phyloP scores from a whole-genome alignment of 2,329 filamentous ascomycete genomes.

The Oidium heveae region DNA sequence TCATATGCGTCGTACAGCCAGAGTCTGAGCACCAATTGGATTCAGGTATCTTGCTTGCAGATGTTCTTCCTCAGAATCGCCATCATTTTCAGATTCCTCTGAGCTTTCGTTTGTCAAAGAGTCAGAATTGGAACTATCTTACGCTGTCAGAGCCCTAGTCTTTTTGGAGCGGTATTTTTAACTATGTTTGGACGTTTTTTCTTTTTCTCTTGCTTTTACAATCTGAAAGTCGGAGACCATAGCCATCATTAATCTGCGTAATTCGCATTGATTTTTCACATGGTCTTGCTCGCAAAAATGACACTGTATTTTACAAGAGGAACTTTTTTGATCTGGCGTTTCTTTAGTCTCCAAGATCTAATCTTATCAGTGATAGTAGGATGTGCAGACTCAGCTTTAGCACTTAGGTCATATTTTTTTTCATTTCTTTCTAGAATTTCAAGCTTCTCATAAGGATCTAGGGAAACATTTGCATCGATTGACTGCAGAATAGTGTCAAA shows the following conservation, averaged over 20 bases:
- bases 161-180: background rate
- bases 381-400: background rate
- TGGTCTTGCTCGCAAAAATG: background rate
- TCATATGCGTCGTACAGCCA: background rate
- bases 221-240: background rate
- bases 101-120: background rate
- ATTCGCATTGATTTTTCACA: no score
- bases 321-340: background rate
- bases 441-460: no score
- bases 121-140: background rate
- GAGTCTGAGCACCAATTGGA: background rate
- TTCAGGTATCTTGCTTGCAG: background rate
- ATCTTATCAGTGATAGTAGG: background rate
- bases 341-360: background rate
- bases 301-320: background rate
- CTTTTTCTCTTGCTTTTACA: background rate
- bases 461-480: no score
- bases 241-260: no score
- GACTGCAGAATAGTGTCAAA: no score
- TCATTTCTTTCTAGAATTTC: no score
- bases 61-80: background rate
- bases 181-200: background rate
- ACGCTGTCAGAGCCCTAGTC: background rate
- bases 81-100: background rate
- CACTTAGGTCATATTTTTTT: no score